Percentiles rank a stretch among this genome's conserved stretches.
Evolutionary conservation across 2,329 filamentous ascomycete genomes (phyloP).

Genomic region (Penicillium sclerotiorum): DNA sequence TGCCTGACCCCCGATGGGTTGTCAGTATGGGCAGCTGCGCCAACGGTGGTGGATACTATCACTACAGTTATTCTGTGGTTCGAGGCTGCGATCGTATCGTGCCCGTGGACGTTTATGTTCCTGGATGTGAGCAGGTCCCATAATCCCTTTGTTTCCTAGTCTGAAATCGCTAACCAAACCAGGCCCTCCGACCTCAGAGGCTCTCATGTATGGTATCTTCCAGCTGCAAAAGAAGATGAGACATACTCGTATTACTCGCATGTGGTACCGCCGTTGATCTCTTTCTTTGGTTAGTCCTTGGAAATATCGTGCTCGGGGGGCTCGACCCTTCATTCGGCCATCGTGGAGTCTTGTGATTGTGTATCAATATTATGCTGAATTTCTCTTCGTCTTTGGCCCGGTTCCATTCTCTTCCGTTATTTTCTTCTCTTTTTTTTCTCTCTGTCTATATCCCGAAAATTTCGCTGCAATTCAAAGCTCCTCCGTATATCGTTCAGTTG

Average conservation of each 20-base stretch:
- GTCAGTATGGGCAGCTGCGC: slow-evolving; percentile 84
- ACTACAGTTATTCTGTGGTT: slow-evolving; percentile 81
- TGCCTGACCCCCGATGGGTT: slow-evolving; percentile 91
- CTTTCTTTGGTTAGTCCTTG: slow-evolving; percentile 13
- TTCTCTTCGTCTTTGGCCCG: slow-evolving; percentile 15
- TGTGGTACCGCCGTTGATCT: slow-evolving; percentile 58
- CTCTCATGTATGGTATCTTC: slow-evolving; percentile 68
- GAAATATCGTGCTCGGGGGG: slow-evolving; percentile 18
- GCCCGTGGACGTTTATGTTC: slow-evolving; percentile 84
- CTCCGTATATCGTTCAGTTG: too few species aligned
- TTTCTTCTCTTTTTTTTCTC: not conserved
- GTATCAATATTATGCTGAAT: slow-evolving; percentile 26
- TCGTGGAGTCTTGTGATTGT: slow-evolving; percentile 27
- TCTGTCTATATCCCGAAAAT: not conserved
- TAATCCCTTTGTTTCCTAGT: not conserved
- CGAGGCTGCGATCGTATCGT: slow-evolving; percentile 78
- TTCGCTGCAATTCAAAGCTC: too few species aligned
- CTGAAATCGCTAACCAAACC: slow-evolving; percentile 12
- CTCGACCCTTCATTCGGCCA: slow-evolving; percentile 21
- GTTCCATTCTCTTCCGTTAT: not conserved
- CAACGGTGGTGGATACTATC: slow-evolving; percentile 85
- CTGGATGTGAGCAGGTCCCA: slow-evolving; percentile 66
- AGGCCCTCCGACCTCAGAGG: slow-evolving; percentile 58
- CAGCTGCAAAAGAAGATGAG: slow-evolving; percentile 81
- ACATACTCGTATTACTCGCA: slow-evolving; percentile 56